phyloP scores from a whole-genome alignment of 2,329 filamentous ascomycete species.

The Aspergillus sp. region DNA sequence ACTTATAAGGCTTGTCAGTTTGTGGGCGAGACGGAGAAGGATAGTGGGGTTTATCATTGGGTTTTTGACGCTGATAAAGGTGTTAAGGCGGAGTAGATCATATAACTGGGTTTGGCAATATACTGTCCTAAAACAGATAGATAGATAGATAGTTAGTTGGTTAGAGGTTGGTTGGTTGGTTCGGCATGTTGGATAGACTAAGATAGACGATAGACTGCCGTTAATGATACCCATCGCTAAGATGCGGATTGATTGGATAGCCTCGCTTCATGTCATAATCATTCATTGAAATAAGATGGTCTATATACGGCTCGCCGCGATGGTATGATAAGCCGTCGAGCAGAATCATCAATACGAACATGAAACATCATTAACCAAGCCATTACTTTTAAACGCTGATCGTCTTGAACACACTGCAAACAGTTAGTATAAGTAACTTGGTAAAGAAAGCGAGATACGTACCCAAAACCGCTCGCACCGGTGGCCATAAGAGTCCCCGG shows the following conservation, averaged over 20 bases:
- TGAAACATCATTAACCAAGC: constrained; percentile 4
- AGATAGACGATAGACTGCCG: neutral
- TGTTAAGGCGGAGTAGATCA: neutral
- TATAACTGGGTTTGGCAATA: neutral
- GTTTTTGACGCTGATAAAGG: neutral
- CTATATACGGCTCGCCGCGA: neutral
- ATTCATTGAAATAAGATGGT: constrained; percentile 1
- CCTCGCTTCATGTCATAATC: neutral
- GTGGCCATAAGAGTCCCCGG: constrained; percentile 86
- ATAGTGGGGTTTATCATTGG: constrained; percentile 8
- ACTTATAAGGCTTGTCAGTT: constrained; percentile 2
- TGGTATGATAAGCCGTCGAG: neutral
- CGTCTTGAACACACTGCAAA: constrained; percentile 70
- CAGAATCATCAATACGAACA: neutral
- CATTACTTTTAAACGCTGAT: constrained; percentile 66
- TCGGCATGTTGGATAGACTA: neutral
- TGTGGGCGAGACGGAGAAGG: constrained; percentile 5
- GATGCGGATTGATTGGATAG: neutral
- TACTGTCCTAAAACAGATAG: too few relatives aligned
- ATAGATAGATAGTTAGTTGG: neutral
- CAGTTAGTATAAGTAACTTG: constrained; percentile 18
- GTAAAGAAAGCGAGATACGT: constrained; percentile 26
- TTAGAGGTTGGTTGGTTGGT: neutral
- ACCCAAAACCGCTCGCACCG: constrained; percentile 78
- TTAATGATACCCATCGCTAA: neutral